phyloP scores from a whole-genome alignment of 2,329 filamentous ascomycete species.

The Aspergillus sp. region DNA sequence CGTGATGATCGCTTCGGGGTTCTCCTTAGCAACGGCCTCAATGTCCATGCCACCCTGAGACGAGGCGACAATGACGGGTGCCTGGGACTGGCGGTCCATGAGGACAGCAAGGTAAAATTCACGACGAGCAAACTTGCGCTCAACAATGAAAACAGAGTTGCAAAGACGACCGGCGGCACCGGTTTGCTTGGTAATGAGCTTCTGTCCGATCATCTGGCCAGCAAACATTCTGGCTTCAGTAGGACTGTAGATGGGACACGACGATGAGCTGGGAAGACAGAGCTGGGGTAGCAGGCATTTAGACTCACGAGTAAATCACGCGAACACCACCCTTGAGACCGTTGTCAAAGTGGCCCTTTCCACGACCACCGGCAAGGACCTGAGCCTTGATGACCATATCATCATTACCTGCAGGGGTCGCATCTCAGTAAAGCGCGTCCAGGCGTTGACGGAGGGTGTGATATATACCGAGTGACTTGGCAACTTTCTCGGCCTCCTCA shows the following conservation, averaged over 20 bases:
- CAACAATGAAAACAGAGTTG: slow-evolving; percentile 97
- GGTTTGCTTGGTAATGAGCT: slow-evolving; percentile 99
- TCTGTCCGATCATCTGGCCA: slow-evolving; percentile 99
- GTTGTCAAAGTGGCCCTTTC: slow-evolving; percentile 97
- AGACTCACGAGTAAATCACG: slow-evolving; percentile 86
- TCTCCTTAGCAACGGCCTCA: slow-evolving; percentile 97
- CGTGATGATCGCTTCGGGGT: slow-evolving; percentile 90
- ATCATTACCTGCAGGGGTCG: slow-evolving; percentile 59
- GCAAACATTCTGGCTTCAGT: slow-evolving; percentile 96
- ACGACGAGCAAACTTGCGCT: slow-evolving; percentile 98
- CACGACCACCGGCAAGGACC: slow-evolving; percentile 94
- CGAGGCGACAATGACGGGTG: slow-evolving; percentile 93
- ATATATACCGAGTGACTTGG: slow-evolving; percentile 75
- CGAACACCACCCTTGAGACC: slow-evolving; percentile 98
- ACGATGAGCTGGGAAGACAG: slow-evolving; percentile 12
- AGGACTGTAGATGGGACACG: slow-evolving; percentile 51
- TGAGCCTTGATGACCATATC: slow-evolving; percentile 99
- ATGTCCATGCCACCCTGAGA: slow-evolving; percentile 99
- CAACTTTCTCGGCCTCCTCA: slow-evolving; percentile 86
- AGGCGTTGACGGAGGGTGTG: background rate
- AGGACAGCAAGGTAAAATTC: slow-evolving; percentile 99
- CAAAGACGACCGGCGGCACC: slow-evolving; percentile 90
- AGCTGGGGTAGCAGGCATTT: background rate
- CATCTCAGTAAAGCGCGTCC: slow-evolving; percentile 21
- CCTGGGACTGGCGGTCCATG: slow-evolving; percentile 92